Evolutionary conservation across 805 yeast species (phyloP), one percentile per base, ranked within the genome.

Genomic region (Monosporozyma siamensis): DNA sequence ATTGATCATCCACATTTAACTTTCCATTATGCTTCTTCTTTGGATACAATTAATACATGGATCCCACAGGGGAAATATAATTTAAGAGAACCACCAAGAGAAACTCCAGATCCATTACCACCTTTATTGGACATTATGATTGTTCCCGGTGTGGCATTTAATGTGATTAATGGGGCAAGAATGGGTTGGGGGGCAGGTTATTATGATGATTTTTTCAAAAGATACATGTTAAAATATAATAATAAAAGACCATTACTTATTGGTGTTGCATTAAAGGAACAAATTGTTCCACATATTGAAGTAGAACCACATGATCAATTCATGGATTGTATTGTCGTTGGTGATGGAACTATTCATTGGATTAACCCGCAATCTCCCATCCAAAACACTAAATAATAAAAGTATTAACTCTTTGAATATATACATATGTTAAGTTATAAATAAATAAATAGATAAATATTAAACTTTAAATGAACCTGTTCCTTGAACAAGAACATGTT

Each of bases 161-260:
- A 56, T 10, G 52, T 56, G 5, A 40, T 49, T 20, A 47, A 49
- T 5, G 65, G 78, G 18, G 59, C 67, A 10, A 59, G 98, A 42
- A 58, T 90, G 41, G 98, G 98, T 1, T 95, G 87, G 58, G 98
- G 98, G 1, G 90, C 80, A 4, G 98, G 97, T 0, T 88, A 76
- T 59, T 90, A 92, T 59, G 98, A 90, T 58, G 86, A 81, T 52
- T 83, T 69, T 52, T 70, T 83, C 34, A 64, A 69, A 37, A 63
- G 82, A 40, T 77, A 77, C 50, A 41, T 40, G 24, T 44, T 49
- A 22, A 43, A 48, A n/a, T n/a, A n/a, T 20, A 48, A 52, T 29
- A 49, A 54, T 17, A 42, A 44, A 24, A 41, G 39, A 27, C 64
- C 66, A 3, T 17, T 59, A 14, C 48, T 61, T 9, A 43, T 63